Evolutionary conservation across 23 red algal species (phyloP), one percentile per base, ranked within the genome.

Genomic region (Gracilaria gracilis): DNA sequence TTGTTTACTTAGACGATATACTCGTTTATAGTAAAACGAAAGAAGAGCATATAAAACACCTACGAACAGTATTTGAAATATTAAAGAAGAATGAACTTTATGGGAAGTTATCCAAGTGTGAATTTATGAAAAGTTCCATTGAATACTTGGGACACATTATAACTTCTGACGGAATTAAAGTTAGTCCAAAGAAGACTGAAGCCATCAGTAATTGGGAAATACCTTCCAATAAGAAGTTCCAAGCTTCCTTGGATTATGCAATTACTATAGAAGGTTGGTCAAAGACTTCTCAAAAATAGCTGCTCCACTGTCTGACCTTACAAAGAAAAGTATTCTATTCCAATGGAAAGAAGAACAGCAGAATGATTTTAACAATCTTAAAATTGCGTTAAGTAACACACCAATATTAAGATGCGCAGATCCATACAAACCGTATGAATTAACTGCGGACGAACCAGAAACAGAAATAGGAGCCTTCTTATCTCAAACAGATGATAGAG

Each of bases 61-160:
- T 93, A 12, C 0, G 33, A 25, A 35, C 0, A 62, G 67, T 79
- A 67, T 66, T 86, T 39, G n/a, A 93, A 25, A 36, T 80, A 1
- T 69, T 93, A 2, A 3, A 65, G 74, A 71, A 85, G 36, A 49
- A 93, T 21, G 74, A 82, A 9, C 49, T 82, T 9, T 82, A 69
- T 46, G 57, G 17, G 20, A 83, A 83, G 47, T 23, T 76, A 20
- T 82, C 77, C 17, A 82, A 77, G 38, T 82, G 28, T 37, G 44
- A 82, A 7, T 74, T 92, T 72, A 31, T 67, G 49, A 36, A 44
- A 61, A 15, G 39, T 57, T 57, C 47, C 21, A 74, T 82, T 72
- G 75, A 92, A 70, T 92, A 75, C 66, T 33, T 92, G 25, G 77
- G 70, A 92, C 19, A 89, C 5, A 81, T 89, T 20, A 81, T 89